Base-by-base conservation (phyloP, 176 grass and related monocot species). In the Poa pratensis region DNA sequence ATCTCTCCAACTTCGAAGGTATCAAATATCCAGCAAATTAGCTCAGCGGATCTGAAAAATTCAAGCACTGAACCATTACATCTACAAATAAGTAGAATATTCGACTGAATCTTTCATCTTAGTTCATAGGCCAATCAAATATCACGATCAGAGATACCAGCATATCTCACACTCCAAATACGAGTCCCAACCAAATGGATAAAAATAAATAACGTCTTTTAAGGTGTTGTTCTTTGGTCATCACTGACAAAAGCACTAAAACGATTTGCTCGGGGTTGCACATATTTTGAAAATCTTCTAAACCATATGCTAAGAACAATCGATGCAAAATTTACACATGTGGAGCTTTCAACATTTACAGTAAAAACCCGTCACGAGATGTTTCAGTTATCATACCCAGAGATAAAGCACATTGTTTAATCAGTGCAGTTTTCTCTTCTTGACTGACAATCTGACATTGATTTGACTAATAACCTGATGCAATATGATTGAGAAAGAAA, bases 281-380 rank as follows among this genome's bases (percentile, higher is more conserved):
- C 89, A 53, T 71, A 85, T 80, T 72, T 61, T 53, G 8, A 83
- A 68, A 42, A 86, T 90, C 73, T 90, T 90, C 79, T 88, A 9
- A 60, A 60, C 3, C 58, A 12, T 60, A 59, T 59, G 57, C 57
- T 59, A 60, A 60, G 22, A 60, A 60, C 58, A 60, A 26, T 22
- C 45, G 3, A 14, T 17, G 14, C 26, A 65, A 65, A 65, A 16
- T 65, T 65, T 22, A 39, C 28, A 54, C 15, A 55, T 3, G 2
- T 19, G 17, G 48, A 27, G 65, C 13, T 73, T 83, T 72, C 6
- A 32, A 34, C 17, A 65, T 48, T 66, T 16, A 62, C 34, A 32
- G 24, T 65, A 9, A 64, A 8, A 43, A 14, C 46, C 40, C 1
- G 13, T 66, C 5, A 16, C 1, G 24, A 69, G 1, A 16, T 81